A percentile compares a stretch with the other conserved stretches of the same genome.
These are phyloP conservation scores for Phytophthora litchii DNA, from an alignment of 352 stramenopile genomes.

Conservation along the genomic window DNA sequence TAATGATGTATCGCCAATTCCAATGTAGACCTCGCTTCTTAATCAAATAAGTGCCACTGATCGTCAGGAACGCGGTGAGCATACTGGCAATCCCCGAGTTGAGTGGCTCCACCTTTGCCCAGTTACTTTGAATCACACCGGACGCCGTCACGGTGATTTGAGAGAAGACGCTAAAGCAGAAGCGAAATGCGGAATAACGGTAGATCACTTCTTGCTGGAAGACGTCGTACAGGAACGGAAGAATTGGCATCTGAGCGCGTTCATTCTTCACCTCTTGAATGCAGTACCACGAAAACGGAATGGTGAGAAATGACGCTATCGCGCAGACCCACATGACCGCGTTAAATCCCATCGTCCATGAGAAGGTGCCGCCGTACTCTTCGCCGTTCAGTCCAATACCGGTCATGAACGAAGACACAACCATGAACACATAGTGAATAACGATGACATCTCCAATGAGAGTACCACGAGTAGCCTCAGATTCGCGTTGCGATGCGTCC, in stretches of 20 bases:
- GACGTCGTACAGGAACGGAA: slow-evolving; percentile 49
- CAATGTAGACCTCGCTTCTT: slow-evolving; percentile 53
- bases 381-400: slow-evolving; percentile 47
- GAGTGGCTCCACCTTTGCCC: slow-evolving; percentile 58
- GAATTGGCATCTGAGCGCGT: slow-evolving; percentile 22
- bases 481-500: slow-evolving; percentile 55
- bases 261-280: slow-evolving; percentile 44
- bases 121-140: slow-evolving; percentile 52
- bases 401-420: slow-evolving; percentile 48
- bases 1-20: slow-evolving; percentile 56
- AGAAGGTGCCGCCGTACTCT: slow-evolving; percentile 56
- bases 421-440: slow-evolving; percentile 41
- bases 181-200: slow-evolving; percentile 33
- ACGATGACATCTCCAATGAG: slow-evolving; percentile 42
- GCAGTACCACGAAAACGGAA: slow-evolving; percentile 44
- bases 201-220: slow-evolving; percentile 50
- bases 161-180: too few relatives aligned
- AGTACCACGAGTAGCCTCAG: slow-evolving; percentile 37
- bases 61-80: slow-evolving; percentile 41
- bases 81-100: slow-evolving; percentile 59
- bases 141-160: slow-evolving; percentile 10
- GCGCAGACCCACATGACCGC: slow-evolving; percentile 53
- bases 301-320: slow-evolving; percentile 30
- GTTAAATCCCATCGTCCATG: slow-evolving; percentile 58
- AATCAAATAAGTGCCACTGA: slow-evolving; percentile 36